Evolutionary conservation across 345 rosid species (phyloP).

Genomic region (Salix exigua): DNA sequence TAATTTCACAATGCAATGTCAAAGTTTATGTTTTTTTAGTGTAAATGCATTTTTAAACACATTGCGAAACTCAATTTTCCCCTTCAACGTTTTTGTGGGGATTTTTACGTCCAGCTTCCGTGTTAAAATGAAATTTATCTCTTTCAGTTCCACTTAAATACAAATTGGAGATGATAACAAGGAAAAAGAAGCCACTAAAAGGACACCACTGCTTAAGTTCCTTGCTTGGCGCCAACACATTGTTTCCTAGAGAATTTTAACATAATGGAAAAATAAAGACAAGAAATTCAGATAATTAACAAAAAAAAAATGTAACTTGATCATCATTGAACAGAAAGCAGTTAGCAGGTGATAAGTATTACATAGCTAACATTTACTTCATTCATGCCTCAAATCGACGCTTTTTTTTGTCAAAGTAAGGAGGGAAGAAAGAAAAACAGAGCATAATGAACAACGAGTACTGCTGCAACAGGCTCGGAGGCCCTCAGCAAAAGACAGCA

Average conservation of each 20-base stretch:
- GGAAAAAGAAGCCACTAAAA: neutral
- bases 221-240: neutral
- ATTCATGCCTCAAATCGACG: neutral
- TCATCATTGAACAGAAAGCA: neutral
- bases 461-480: slow-evolving; percentile 10
- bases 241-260: neutral
- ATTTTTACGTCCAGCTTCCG: too few relatives aligned
- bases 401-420: neutral
- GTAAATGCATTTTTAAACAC: too few relatives aligned
- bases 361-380: neutral
- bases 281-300: neutral
- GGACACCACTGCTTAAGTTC: neutral
- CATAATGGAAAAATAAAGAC: neutral
- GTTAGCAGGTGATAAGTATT: neutral
- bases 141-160: too few relatives aligned
- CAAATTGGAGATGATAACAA: too few relatives aligned
- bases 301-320: neutral
- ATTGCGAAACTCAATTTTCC: too few relatives aligned
- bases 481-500: slow-evolving; percentile 30
- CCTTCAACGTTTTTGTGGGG: too few relatives aligned
- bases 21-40: too few relatives aligned
- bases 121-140: too few relatives aligned
- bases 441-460: neutral
- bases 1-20: too few relatives aligned
- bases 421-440: neutral